These are phyloP conservation scores for Hymenoscyphus albidus DNA, from an alignment of 2,329 filamentous ascomycete species.

Conservation along the genomic window DNA sequence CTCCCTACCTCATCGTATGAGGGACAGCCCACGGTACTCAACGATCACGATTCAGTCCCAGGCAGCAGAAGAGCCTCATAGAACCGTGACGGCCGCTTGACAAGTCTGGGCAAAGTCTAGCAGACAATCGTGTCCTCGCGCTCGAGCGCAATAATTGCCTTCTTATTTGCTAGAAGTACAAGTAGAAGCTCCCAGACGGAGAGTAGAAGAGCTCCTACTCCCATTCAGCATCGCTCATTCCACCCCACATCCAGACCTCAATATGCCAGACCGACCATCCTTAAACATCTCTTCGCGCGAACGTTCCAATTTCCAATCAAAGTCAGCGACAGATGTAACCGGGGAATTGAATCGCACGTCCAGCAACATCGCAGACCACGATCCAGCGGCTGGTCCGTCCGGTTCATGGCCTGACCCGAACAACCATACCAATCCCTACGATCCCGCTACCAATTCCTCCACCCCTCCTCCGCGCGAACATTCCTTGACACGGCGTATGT, in stretches of 20 bases:
- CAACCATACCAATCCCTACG: slow-evolving; percentile 24
- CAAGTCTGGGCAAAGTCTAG: background rate
- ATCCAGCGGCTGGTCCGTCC: background rate
- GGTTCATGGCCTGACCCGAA: slow-evolving; percentile 4
- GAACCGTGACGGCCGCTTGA: background rate
- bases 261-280: slow-evolving; percentile 10
- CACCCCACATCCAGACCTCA: background rate
- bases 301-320: slow-evolving; percentile 43
- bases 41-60: background rate
- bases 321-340: slow-evolving; percentile 42
- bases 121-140: background rate
- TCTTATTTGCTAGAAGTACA: background rate
- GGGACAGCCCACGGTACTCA: background rate
- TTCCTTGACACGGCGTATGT: slow-evolving; percentile 25
- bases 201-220: background rate
- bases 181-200: background rate
- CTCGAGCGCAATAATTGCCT: background rate
- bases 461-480: slow-evolving; percentile 27
- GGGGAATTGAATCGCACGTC: slow-evolving; percentile 41
- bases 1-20: background rate
- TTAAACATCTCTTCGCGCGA: slow-evolving; percentile 16
- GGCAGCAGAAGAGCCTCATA: background rate
- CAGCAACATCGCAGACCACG: slow-evolving; percentile 24
- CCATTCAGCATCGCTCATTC: background rate
- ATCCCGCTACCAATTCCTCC: slow-evolving; percentile 27